Percentiles rank a stretch among this genome's conserved stretches.
These are phyloP conservation scores for Collybia sordida DNA, from an alignment of 768 basidiomycete species.

Conservation along the genomic window DNA sequence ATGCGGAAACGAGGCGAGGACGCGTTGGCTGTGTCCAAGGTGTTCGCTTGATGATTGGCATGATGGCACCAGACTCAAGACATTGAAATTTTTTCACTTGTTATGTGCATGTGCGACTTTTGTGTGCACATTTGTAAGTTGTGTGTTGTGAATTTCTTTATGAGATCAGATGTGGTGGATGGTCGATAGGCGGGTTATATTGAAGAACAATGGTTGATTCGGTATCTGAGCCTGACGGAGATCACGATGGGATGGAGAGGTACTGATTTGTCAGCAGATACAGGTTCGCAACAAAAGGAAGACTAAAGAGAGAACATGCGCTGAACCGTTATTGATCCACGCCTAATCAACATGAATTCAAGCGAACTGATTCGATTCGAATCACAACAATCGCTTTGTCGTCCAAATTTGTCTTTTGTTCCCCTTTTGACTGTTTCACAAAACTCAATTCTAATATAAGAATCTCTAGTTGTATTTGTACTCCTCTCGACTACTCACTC, in stretches of 20 bases:
- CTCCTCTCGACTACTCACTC: no score
- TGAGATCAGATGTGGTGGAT: background rate
- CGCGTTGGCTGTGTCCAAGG: slow-evolving; percentile 80
- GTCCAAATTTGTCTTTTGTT: slow-evolving; percentile 18
- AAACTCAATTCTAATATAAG: slow-evolving; percentile 16
- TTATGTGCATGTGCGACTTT: no score
- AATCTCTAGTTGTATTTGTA: slow-evolving; percentile 9
- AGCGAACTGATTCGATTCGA: no score
- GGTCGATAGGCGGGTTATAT: slow-evolving; percentile 12
- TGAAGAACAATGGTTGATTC: slow-evolving; percentile 7
- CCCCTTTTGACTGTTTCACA: slow-evolving; percentile 6
- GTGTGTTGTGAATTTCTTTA: background rate
- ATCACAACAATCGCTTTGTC: slow-evolving; percentile 12
- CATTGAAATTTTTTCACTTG: slow-evolving; percentile 6
- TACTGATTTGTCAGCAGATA: slow-evolving; percentile 15
- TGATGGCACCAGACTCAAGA: no score
- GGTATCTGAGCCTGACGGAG: slow-evolving; percentile 3
- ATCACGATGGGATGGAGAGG: slow-evolving; percentile 4
- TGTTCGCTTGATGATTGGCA: slow-evolving; percentile 73
- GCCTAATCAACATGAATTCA: slow-evolving; percentile 4
- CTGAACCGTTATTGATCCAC: slow-evolving; percentile 3
- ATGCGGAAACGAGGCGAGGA: slow-evolving; percentile 67
- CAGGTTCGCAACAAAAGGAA: slow-evolving; percentile 18
- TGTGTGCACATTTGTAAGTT: no score
- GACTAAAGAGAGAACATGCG: slow-evolving; percentile 15